These are phyloP conservation scores for Neostapfia colusana DNA, from an alignment of 176 grass and related monocot genomes.

Conservation along the genomic window DNA sequence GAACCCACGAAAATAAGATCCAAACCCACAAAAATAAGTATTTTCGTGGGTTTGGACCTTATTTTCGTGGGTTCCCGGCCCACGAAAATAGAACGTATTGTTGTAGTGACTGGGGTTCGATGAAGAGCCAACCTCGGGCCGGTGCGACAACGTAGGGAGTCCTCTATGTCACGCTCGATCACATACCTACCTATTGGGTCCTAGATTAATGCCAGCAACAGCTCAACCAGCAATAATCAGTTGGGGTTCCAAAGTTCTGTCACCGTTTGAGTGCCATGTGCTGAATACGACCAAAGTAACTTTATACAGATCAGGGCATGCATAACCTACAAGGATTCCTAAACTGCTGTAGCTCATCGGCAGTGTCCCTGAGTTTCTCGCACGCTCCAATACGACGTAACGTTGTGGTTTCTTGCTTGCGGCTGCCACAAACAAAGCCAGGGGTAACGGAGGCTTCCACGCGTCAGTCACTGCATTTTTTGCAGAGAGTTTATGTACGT, in stretches of 20 bases:
- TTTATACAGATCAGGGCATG: too few relatives aligned
- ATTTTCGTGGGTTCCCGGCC: too few relatives aligned
- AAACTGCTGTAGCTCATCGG: not conserved
- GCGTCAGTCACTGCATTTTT: not conserved
- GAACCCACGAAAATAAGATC: too few relatives aligned
- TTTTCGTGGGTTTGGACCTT: too few relatives aligned
- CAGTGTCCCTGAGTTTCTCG: not conserved
- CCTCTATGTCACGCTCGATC: not conserved
- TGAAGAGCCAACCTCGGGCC: not conserved
- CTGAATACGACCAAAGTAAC: too few relatives aligned
- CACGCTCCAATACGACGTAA: not conserved
- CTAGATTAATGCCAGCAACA: not conserved
- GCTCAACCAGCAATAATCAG: not conserved
- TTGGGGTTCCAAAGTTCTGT: not conserved
- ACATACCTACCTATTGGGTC: too few relatives aligned
- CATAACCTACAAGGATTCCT: too few relatives aligned
- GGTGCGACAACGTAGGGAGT: not conserved
- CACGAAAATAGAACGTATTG: too few relatives aligned
- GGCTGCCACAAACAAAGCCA: not conserved
- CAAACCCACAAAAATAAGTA: too few relatives aligned
- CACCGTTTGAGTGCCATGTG: too few relatives aligned
- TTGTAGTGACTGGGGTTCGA: not conserved
- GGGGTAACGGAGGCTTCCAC: not conserved
- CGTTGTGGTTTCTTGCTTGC: not conserved
- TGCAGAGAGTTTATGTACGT: conserved; percentile 52